Conservation (phyloP, 2,329 filamentous ascomycete genomes). For the Dothistroma pini region DNA sequence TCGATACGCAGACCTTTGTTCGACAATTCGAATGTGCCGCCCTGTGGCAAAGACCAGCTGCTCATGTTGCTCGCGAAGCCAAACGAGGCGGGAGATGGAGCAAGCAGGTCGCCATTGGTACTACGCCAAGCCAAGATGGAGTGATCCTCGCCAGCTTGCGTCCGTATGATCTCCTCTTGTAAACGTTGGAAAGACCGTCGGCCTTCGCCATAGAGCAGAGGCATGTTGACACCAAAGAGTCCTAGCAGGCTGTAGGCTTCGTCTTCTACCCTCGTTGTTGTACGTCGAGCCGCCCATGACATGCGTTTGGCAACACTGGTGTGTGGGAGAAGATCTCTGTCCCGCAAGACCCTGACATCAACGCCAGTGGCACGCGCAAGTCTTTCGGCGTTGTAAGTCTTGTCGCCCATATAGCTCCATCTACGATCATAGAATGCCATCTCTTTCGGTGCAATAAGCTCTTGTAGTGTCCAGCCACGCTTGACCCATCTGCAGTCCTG, state of each 20-base stretch:
- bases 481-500: not conserved
- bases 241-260: slow-evolving; percentile 45
- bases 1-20: slow-evolving; percentile 5
- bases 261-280: slow-evolving; percentile 36
- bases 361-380: not conserved
- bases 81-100: not conserved
- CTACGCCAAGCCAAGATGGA: slow-evolving; percentile 5
- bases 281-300: slow-evolving; percentile 13
- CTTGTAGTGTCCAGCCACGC: not conserved
- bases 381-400: not conserved
- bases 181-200: slow-evolving; percentile 3
- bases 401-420: not conserved
- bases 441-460: not conserved
- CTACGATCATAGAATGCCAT: not conserved
- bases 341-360: not conserved
- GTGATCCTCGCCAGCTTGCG: slow-evolving; percentile 8
- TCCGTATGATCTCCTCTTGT: slow-evolving; percentile 10
- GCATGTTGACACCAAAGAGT: slow-evolving; percentile 44
- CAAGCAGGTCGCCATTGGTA: not conserved
- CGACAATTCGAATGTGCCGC: not conserved
- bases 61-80: not conserved
- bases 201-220: slow-evolving; percentile 42
- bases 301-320: slow-evolving; percentile 1
- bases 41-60: not conserved
- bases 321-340: not conserved